Conservation (phyloP, 208 protist genomes). For the Wallacemonas sp. region DNA sequence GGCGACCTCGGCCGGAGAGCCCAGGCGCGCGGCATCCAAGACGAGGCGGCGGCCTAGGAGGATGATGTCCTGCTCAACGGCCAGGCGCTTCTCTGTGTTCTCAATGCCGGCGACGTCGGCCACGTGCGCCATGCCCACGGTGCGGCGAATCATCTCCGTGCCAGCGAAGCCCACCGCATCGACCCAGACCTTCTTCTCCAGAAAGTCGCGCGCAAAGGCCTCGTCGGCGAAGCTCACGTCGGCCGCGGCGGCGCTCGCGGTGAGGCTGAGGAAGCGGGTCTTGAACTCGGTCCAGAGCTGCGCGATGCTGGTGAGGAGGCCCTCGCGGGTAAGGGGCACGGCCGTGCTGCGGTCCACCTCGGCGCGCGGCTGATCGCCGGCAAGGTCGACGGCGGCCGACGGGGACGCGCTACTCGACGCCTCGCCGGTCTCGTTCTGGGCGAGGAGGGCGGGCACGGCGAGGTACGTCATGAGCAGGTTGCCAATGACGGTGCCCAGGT, state of each 20-base stretch:
- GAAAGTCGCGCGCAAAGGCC: slow-evolving; percentile 19
- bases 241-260: slow-evolving; percentile 14
- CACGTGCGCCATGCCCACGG: slow-evolving; percentile 38
- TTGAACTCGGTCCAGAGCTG: slow-evolving; percentile 28
- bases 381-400: neutral
- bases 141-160: slow-evolving; percentile 39
- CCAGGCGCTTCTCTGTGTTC: slow-evolving; percentile 15
- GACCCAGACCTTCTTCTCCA: slow-evolving; percentile 24
- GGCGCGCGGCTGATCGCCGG: slow-evolving; percentile 24
- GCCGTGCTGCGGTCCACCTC: slow-evolving; percentile 27
- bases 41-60: slow-evolving; percentile 31
- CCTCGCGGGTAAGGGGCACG: slow-evolving; percentile 17
- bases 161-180: slow-evolving; percentile 42
- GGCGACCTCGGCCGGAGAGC: slow-evolving; percentile 15
- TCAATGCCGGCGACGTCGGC: slow-evolving; percentile 36
- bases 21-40: slow-evolving; percentile 17
- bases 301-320: slow-evolving; percentile 24
- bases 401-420: neutral
- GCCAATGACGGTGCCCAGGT: slow-evolving; percentile 36
- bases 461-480: slow-evolving; percentile 40
- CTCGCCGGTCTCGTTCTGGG: slow-evolving; percentile 8
- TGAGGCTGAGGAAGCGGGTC: slow-evolving; percentile 24
- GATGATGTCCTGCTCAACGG: slow-evolving; percentile 23
- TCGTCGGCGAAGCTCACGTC: slow-evolving; percentile 32
- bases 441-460: slow-evolving; percentile 25